Percentiles rank a stretch among this genome's conserved stretches.
Conservation (phyloP, 768 basidiomycete genomes). For the Suillus fuscotomentosus region DNA sequence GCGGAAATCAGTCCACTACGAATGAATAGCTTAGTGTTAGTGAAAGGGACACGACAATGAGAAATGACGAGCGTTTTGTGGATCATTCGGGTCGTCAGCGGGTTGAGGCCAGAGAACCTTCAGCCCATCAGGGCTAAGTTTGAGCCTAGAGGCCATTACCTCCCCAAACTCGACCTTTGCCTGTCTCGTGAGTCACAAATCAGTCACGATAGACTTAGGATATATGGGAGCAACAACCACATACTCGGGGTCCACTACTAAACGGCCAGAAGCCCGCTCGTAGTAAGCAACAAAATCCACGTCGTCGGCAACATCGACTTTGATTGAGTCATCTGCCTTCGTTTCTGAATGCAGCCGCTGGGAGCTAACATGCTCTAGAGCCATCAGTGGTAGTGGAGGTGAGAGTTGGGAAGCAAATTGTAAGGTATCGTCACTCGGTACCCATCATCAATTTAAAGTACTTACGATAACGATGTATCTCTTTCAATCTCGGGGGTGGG, state of each 20-base stretch:
- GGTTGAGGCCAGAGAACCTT: conserved; percentile 59
- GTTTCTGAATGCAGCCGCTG: background rate
- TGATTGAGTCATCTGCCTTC: background rate
- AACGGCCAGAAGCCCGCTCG: conserved; percentile 53
- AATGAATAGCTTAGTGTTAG: background rate
- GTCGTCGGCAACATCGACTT: conserved; percentile 9
- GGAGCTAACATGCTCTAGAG: background rate
- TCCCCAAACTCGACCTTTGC: conserved; percentile 52
- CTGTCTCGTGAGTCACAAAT: conserved; percentile 30
- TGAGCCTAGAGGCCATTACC: conserved; percentile 41
- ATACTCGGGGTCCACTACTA: conserved; percentile 62
- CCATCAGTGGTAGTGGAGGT: background rate
- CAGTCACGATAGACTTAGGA: background rate
- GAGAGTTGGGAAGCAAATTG: background rate
- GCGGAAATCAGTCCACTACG: conserved; percentile 44
- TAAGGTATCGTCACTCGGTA: background rate
- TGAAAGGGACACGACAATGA: background rate
- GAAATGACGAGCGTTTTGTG: conserved; percentile 44
- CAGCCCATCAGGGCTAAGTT: conserved; percentile 42
- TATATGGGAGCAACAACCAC: conserved; percentile 18
- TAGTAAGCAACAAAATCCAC: conserved; percentile 44
- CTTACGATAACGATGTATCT: background rate
- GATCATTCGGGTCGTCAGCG: conserved; percentile 46
- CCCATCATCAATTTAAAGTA: background rate
- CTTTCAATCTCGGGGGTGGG: background rate